Percentiles rank a stretch among this genome's conserved stretches.
Evolutionary conservation across 306 rosid genomes (phyloP).

Genomic region (Rubus parviflorus): DNA sequence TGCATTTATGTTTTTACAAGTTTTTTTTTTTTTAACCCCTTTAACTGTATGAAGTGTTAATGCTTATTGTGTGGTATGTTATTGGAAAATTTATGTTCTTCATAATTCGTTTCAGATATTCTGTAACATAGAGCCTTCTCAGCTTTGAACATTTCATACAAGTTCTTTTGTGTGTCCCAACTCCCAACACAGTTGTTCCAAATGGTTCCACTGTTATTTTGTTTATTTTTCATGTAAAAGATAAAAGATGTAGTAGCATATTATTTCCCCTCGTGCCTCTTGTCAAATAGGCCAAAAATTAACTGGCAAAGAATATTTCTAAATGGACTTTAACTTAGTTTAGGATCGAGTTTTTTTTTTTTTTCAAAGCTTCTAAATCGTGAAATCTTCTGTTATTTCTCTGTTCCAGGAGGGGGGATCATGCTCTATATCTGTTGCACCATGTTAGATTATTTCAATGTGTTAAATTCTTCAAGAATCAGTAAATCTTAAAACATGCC

Average conservation of each 20-base stretch:
- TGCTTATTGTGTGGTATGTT: neutral
- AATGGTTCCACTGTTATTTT: neutral
- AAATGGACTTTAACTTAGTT: neutral
- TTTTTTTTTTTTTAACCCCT: neutral
- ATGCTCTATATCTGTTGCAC: neutral
- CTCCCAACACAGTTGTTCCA: neutral
- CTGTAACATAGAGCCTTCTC: too few relatives aligned
- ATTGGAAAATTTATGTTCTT: neutral
- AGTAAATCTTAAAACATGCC: neutral
- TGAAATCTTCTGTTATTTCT: neutral
- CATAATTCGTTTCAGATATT: neutral
- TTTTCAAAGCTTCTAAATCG: neutral
- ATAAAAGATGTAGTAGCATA: neutral
- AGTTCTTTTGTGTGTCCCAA: neutral
- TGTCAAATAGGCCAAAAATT: neutral
- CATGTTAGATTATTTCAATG: neutral
- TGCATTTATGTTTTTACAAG: neutral
- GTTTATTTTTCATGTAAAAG: neutral
- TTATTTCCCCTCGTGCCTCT: neutral
- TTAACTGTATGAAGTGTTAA: neutral
- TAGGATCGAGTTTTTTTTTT: neutral
- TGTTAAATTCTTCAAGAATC: neutral
- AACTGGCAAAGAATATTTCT: neutral
- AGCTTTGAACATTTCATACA: neutral
- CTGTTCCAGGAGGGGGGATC: too few relatives aligned